Evolutionary conservation across 2,329 filamentous ascomycete species (phyloP), one percentile per base, ranked within the genome.

Genomic region (Diaporthe vexans): DNA sequence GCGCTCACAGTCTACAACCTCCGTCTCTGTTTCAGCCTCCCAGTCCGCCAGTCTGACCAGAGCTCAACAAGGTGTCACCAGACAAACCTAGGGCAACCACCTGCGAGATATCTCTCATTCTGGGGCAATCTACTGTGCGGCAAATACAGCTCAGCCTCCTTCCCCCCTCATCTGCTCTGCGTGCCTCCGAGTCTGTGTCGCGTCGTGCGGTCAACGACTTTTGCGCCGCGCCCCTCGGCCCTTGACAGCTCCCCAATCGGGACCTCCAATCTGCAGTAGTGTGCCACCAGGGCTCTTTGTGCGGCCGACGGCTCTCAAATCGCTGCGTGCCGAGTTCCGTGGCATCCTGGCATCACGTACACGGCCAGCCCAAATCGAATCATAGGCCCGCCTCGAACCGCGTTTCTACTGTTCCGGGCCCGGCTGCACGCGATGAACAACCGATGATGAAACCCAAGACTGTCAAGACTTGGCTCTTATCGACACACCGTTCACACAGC

Each of bases 381-480:
- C 57, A 65, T 13, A 48, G 61, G 10, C 40, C 37, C 37, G 29
- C 40, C 56, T 48, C 65, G 72, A 68, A 71, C 65, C 63, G 63
- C 63, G 58, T 63, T 57, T 63, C 17, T 71, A 13, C 48, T 58
- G 56, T 57, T 46, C 65, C 65, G 65, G 37, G 65, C 48, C 48
- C 63, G 48, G 8, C 48, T 35, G 63, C 21, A 54, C 17, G 40
- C 26, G 21, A 54, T 21, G 5, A 48, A 54, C 29, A 40, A 29
- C 48, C 46, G 46, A 26, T 40, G 61, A 71, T 73, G 72, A 73
- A 73, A 73, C 72, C 59, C 58, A 40, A 37, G 37, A 58, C 61
- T 68, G 52, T 56, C 40, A 54, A 56, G n/a, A 56, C 59, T 46
- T 43, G 63, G 63, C 63, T 67, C 51, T 54, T 52, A 19, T 43